phyloP scores from a whole-genome alignment of 176 grass and related monocot species.

The Oryza australiensis region DNA sequence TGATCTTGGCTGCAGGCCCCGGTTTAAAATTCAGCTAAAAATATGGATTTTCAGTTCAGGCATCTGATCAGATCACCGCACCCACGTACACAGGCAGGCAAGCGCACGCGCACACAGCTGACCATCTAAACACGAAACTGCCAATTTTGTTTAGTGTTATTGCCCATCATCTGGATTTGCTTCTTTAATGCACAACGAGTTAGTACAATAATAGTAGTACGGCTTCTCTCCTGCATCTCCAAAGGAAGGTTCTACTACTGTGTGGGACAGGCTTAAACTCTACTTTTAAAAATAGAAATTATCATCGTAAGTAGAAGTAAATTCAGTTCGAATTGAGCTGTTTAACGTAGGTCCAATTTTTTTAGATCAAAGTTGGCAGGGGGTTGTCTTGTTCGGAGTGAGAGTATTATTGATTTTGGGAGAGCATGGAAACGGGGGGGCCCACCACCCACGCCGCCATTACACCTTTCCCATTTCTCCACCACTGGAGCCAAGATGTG shows the following conservation, averaged over 20 bases:
- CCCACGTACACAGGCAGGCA: slow-evolving; percentile 6
- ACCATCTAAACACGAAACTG: no score
- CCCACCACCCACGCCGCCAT: slow-evolving; percentile 25
- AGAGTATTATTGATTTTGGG: background rate
- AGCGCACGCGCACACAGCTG: background rate
- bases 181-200: slow-evolving; percentile 1
- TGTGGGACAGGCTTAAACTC: background rate
- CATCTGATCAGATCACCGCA: background rate
- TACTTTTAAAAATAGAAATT: no score
- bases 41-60: background rate
- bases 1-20: background rate
- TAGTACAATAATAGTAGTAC: background rate
- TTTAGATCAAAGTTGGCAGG: background rate
- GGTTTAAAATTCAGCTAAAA: background rate
- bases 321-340: no score
- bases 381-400: background rate
- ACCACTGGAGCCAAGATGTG: background rate
- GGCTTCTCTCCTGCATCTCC: background rate
- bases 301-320: no score
- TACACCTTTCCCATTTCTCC: slow-evolving; percentile 22
- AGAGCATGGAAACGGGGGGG: background rate
- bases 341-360: background rate
- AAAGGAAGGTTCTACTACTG: background rate
- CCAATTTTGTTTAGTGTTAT: background rate
- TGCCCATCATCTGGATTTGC: slow-evolving; percentile 19